A percentile compares a stretch with the other conserved stretches of the same genome.
phyloP scores from a whole-genome alignment of 2,329 filamentous ascomycete species.

The Microdochium nivale region DNA sequence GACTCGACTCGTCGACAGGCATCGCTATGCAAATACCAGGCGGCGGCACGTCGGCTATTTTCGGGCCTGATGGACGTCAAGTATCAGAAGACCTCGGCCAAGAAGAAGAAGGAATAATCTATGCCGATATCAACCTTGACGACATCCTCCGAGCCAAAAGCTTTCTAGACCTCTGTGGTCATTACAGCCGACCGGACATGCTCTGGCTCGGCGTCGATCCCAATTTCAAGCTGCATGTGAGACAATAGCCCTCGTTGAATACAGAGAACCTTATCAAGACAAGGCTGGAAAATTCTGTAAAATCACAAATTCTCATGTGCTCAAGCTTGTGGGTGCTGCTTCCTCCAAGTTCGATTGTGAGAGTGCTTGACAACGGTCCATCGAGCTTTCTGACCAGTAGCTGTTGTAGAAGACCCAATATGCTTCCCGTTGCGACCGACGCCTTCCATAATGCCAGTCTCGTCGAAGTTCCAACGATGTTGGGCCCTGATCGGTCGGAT shows the following conservation, averaged over 20 bases:
- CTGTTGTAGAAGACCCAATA: background rate
- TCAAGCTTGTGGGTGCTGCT: too few species aligned
- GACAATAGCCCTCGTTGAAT: too few species aligned
- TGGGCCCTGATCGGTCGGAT: background rate
- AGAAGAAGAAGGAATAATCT: conserved; percentile 35
- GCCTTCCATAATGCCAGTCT: background rate
- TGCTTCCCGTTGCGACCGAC: background rate
- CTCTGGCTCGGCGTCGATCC: conserved; percentile 33
- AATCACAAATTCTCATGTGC: too few species aligned
- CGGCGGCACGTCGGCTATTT: conserved; percentile 35
- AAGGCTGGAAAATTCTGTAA: too few species aligned
- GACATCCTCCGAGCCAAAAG: conserved; percentile 28
- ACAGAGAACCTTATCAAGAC: too few species aligned
- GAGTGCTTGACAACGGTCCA: background rate
- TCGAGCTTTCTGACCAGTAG: background rate
- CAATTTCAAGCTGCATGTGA: too few species aligned
- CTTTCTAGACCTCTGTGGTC: conserved; percentile 36
- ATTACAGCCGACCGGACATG: conserved; percentile 42
- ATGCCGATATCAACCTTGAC: conserved; percentile 36
- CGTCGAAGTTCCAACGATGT: background rate
- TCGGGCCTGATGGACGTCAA: conserved; percentile 40
- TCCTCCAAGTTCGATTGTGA: background rate
- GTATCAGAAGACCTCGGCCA: conserved; percentile 25
- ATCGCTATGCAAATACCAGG: conserved; percentile 28
- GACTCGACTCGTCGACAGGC: conserved; percentile 29